Conservation (phyloP, 2,329 filamentous ascomycete species). For the Pseudogymnoascus sp. region DNA sequence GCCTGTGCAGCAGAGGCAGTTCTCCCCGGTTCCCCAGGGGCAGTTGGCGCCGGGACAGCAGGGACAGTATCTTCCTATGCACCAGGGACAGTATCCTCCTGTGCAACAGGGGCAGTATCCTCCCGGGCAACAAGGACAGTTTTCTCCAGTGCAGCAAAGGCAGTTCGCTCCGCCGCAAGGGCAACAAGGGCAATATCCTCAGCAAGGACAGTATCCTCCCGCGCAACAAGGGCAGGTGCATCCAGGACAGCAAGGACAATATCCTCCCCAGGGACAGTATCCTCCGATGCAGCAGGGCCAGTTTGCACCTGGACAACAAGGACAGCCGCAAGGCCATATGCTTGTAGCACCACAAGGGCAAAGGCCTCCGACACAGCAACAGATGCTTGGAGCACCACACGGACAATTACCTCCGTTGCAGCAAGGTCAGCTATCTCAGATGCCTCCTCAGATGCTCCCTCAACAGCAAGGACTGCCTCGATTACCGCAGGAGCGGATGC, state of each 20-base stretch:
- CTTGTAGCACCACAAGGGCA: neutral
- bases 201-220: too few relatives aligned
- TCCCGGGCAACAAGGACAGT: neutral
- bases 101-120: neutral
- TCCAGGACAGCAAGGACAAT: neutral
- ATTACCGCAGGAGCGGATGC: neutral
- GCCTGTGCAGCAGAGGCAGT: neutral
- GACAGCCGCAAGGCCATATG: neutral
- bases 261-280: neutral
- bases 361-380: neutral
- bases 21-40: neutral
- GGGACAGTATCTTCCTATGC: neutral
- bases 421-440: neutral
- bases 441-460: neutral
- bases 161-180: neutral
- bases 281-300: neutral
- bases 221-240: neutral
- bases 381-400: neutral
- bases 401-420: neutral
- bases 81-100: neutral
- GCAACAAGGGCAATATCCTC: neutral
- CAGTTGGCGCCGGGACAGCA: neutral
- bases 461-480: neutral
- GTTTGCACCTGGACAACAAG: neutral
- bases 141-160: neutral